A percentile compares a stretch with the other conserved stretches of the same genome.
Evolutionary conservation across 108 stramenopile genomes (phyloP).

Genomic region (Epithemia pelagica): DNA sequence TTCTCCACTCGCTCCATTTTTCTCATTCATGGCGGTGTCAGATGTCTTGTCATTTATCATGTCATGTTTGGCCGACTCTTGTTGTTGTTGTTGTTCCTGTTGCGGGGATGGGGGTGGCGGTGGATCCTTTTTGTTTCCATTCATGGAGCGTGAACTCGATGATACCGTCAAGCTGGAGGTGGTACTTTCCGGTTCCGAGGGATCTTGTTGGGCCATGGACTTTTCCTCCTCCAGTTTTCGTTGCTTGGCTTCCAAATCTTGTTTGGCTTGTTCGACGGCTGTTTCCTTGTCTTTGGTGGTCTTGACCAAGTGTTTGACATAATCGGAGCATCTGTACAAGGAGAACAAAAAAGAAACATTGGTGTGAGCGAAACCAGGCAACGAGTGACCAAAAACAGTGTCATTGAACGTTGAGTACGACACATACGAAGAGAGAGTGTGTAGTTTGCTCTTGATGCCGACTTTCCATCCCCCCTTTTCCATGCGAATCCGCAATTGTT

Average conservation of each 20-base stretch:
- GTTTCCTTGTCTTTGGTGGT: slow-evolving; percentile 57
- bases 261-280: slow-evolving; percentile 43
- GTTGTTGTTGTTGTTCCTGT: slow-evolving; percentile 4
- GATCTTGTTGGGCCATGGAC: slow-evolving; percentile 27
- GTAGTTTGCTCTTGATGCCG: slow-evolving; percentile 77
- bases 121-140: slow-evolving; percentile 4
- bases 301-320: slow-evolving; percentile 58
- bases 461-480: slow-evolving; percentile 69
- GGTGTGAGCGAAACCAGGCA: neutral
- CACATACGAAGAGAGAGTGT: slow-evolving; percentile 75
- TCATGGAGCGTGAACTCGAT: slow-evolving; percentile 8
- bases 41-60: no score
- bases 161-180: slow-evolving; percentile 51
- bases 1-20: neutral
- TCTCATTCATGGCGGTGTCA: no score
- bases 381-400: no score
- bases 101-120: neutral
- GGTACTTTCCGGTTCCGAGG: slow-evolving; percentile 63
- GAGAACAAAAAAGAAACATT: neutral
- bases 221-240: slow-evolving; percentile 55
- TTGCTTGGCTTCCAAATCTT: slow-evolving; percentile 32
- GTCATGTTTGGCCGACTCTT: neutral
- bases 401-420: neutral
- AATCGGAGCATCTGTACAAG: slow-evolving; percentile 55
- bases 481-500: slow-evolving; percentile 60